A percentile compares a stretch with the other conserved stretches of the same genome.
These are phyloP conservation scores for Effrenium voratum DNA, from an alignment of 73 alveolate species.

Conservation along the genomic window DNA sequence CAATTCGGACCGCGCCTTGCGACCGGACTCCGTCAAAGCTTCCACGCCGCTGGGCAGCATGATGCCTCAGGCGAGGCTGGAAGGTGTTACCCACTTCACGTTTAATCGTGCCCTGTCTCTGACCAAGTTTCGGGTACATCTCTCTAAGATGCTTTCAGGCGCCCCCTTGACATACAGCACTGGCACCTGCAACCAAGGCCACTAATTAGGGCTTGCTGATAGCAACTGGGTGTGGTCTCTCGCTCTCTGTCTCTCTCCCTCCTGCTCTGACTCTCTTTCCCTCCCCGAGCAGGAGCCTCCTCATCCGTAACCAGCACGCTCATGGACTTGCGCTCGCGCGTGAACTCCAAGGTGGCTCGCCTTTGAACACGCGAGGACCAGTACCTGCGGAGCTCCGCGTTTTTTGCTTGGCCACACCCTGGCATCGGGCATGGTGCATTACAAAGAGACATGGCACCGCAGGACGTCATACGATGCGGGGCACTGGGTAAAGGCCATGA, in stretches of 20 bases:
- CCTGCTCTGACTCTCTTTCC: conserved; percentile 4
- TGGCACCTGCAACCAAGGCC: conserved; percentile 82
- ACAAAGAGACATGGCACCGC: too few relatives aligned
- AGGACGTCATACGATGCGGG: too few relatives aligned
- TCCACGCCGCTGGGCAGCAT: conserved; percentile 95
- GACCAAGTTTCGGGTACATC: conserved; percentile 51
- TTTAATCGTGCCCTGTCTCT: not conserved
- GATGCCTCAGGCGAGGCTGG: conserved; percentile 6
- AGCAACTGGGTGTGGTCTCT: conserved; percentile 12
- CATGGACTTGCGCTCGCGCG: conserved; percentile 99
- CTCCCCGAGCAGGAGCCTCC: not conserved
- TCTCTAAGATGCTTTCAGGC: conserved; percentile 94
- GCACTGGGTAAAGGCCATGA: conserved; percentile 80
- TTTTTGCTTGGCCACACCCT: too few relatives aligned
- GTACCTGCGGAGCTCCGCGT: conserved; percentile 35
- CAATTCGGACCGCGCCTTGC: conserved; percentile 26
- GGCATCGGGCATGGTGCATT: too few relatives aligned
- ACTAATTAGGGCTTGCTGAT: not conserved
- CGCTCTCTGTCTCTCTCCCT: conserved; percentile 96
- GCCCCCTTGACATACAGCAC: conserved; percentile 96
- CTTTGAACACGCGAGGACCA: conserved; percentile 70
- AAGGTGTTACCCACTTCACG: not conserved
- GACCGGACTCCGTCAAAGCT: conserved; percentile 44
- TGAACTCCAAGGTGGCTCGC: conserved; percentile 97
- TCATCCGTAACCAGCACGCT: conserved; percentile 95